Evolutionary conservation across 2,329 filamentous ascomycete genomes (phyloP).

Genomic region (Ophiostoma montium): DNA sequence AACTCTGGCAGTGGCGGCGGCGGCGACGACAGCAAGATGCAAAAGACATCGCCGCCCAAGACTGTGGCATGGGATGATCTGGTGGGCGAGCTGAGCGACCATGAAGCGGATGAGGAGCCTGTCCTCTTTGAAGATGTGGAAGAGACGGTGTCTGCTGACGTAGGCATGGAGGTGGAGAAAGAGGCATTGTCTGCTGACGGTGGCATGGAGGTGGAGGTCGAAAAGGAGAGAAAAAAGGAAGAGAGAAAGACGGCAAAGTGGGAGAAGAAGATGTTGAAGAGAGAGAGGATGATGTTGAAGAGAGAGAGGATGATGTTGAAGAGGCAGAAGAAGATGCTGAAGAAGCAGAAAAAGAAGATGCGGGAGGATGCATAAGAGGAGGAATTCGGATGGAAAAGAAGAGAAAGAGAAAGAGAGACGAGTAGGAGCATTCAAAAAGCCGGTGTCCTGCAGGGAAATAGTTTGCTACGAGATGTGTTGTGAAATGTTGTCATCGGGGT

Average conservation of each 20-base stretch:
- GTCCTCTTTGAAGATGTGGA: not conserved
- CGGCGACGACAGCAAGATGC: not conserved
- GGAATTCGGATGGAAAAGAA: not conserved
- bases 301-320: not conserved
- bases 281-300: not conserved
- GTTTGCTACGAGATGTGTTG: no score
- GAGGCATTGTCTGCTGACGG: not conserved
- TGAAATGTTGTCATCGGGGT: no score
- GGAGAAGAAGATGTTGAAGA: not conserved
- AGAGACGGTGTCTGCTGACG: not conserved
- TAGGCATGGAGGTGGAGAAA: not conserved
- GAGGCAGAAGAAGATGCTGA: not conserved
- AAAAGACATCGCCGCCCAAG: not conserved
- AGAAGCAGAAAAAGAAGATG: not conserved
- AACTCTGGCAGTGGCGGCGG: not conserved
- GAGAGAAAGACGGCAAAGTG: not conserved
- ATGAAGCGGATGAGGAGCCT: not conserved
- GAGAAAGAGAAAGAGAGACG: not conserved
- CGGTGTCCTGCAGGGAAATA: no score
- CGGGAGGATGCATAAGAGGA: not conserved
- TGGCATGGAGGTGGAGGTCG: not conserved
- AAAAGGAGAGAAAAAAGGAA: not conserved
- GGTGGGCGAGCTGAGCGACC: no score
- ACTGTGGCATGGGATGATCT: not conserved
- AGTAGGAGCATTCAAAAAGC: no score